These are phyloP conservation scores for Camillea tinctor DNA, from an alignment of 2,329 filamentous ascomycete species.

Conservation along the genomic window DNA sequence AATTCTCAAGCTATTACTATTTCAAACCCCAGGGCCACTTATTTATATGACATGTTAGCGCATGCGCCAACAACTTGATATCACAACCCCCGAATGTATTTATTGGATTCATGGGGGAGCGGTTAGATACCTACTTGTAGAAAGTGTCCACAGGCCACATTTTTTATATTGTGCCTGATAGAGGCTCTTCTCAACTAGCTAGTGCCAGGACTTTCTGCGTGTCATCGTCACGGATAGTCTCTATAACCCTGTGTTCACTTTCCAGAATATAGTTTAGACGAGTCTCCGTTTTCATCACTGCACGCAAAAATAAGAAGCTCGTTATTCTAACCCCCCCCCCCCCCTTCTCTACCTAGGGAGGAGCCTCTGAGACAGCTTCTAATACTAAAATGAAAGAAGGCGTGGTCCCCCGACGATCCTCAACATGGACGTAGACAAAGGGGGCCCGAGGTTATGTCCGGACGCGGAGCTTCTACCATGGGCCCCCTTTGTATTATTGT, in stretches of 20 bases:
- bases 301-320: background rate
- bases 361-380: background rate
- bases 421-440: slow-evolving; percentile 8
- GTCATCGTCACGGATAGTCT: background rate
- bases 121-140: no score
- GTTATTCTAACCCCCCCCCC: background rate
- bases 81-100: no score
- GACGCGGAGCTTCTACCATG: slow-evolving; percentile 3
- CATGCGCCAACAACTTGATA: no score
- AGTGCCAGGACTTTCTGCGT: background rate
- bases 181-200: no score
- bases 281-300: background rate
- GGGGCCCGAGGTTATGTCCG: background rate
- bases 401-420: background rate
- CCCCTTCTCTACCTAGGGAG: background rate
- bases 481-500: slow-evolving; percentile 12
- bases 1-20: no score
- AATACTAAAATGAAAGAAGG: background rate
- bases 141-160: no score
- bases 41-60: no score
- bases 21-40: no score
- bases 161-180: no score
- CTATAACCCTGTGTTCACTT: background rate
- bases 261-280: background rate
- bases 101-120: no score